phyloP scores from a whole-genome alignment of 371 early-diverging fungal genomes.

The Gilbertella persicaria region DNA sequence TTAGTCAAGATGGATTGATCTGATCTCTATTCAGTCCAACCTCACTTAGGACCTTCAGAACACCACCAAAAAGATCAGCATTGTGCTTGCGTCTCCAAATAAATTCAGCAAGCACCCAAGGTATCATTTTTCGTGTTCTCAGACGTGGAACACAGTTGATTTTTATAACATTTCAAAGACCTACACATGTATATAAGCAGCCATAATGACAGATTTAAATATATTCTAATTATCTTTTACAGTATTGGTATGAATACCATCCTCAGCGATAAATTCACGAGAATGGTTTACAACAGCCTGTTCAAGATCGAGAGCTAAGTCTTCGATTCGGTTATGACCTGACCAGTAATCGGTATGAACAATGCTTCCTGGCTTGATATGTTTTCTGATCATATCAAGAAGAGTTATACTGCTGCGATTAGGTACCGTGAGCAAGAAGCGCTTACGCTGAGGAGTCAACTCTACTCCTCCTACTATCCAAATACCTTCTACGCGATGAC shows the following conservation, averaged over 20 bases:
- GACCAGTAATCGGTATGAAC: slow-evolving; percentile 19
- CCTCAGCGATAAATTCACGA: background rate
- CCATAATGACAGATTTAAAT: background rate
- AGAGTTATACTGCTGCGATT: slow-evolving; percentile 3
- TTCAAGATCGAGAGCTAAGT: background rate
- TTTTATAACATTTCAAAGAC: slow-evolving; percentile 17
- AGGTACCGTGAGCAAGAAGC: slow-evolving; percentile 11
- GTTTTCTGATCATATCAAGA: background rate
- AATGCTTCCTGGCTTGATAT: slow-evolving; percentile 6
- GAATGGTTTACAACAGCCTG: slow-evolving; percentile 4
- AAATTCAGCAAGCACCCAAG: slow-evolving; percentile 11
- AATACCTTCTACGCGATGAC: slow-evolving; percentile 8
- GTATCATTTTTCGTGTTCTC: slow-evolving; percentile 5
- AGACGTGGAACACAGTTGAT: background rate
- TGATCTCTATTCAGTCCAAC: background rate
- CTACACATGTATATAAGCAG: background rate
- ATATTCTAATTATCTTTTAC: slow-evolving; percentile 1
- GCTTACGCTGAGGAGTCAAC: slow-evolving; percentile 10
- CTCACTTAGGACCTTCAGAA: background rate
- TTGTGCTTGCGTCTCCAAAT: slow-evolving; percentile 11
- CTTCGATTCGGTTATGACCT: background rate
- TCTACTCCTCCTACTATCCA: slow-evolving; percentile 11
- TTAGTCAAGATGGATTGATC: background rate
- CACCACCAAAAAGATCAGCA: slow-evolving; percentile 7
- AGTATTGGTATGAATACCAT: slow-evolving; percentile 2